A percentile compares a stretch with the other conserved stretches of the same genome.
Evolutionary conservation across 169 alveolate species (phyloP).

Genomic region (Cyclospora cayetanensis): DNA sequence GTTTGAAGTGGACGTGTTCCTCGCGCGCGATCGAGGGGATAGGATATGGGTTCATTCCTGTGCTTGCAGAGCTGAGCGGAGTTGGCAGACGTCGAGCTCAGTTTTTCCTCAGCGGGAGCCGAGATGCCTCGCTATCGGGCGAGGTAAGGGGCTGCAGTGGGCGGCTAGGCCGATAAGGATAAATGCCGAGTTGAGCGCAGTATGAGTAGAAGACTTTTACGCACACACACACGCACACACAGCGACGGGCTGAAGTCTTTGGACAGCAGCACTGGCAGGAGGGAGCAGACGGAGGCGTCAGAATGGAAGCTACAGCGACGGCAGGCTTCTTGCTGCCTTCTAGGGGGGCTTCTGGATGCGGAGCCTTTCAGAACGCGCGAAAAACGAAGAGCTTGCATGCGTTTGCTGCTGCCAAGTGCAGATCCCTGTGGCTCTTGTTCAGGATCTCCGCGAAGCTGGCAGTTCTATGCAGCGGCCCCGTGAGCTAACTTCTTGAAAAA

Average conservation of each 20-base stretch:
- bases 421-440: neutral
- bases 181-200: neutral
- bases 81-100: neutral
- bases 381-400: no score
- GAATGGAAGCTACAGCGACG: neutral
- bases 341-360: no score
- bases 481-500: no score
- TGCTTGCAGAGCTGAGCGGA: neutral
- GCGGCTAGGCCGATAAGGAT: neutral
- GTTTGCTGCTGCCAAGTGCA: conserved; percentile 12
- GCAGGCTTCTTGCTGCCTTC: conserved; percentile 21
- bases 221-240: neutral
- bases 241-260: neutral
- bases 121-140: no score
- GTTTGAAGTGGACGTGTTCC: no score
- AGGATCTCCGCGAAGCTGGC: neutral
- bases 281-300: neutral
- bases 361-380: no score
- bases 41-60: no score
- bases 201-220: neutral
- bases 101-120: neutral
- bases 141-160: neutral
- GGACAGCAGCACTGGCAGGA: neutral
- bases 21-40: no score
- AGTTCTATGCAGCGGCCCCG: neutral